These are phyloP conservation scores for Globisporangium iwayamae DNA, from an alignment of 352 stramenopile species.

Conservation along the genomic window DNA sequence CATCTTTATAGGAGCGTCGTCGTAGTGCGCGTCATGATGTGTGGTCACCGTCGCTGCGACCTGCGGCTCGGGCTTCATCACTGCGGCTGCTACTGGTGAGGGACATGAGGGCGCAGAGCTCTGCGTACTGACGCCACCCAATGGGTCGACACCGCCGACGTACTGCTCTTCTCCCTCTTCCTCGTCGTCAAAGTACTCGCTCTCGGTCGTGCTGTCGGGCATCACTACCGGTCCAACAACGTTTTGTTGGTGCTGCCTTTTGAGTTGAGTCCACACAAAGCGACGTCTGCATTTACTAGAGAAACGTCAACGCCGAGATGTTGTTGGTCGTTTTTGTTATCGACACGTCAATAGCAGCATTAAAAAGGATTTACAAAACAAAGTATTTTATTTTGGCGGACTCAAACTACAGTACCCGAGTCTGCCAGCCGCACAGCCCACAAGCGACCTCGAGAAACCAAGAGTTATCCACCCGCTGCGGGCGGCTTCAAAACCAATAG, in stretches of 20 bases:
- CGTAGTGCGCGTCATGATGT: background rate
- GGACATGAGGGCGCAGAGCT: background rate
- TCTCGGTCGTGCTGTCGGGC: background rate
- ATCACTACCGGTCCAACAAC: background rate
- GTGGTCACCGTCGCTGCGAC: background rate
- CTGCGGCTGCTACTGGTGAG: background rate
- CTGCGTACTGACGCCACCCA: background rate
- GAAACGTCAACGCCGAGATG: no score
- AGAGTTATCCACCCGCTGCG: no score
- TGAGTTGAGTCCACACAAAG: no score
- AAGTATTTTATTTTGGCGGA: no score
- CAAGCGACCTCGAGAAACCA: no score
- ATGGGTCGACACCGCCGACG: background rate
- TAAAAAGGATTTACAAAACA: no score
- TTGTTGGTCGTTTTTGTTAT: no score
- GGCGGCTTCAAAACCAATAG: no score
- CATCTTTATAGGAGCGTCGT: background rate
- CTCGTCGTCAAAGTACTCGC: background rate
- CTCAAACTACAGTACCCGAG: no score
- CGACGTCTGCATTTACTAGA: no score
- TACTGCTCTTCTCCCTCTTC: background rate
- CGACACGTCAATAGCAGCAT: no score
- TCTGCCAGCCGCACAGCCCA: no score
- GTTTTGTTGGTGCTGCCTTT: background rate
- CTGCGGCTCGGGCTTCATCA: background rate